These are phyloP conservation scores for Xylaria sp. DNA, from an alignment of 2,329 filamentous ascomycete genomes.

Conservation along the genomic window DNA sequence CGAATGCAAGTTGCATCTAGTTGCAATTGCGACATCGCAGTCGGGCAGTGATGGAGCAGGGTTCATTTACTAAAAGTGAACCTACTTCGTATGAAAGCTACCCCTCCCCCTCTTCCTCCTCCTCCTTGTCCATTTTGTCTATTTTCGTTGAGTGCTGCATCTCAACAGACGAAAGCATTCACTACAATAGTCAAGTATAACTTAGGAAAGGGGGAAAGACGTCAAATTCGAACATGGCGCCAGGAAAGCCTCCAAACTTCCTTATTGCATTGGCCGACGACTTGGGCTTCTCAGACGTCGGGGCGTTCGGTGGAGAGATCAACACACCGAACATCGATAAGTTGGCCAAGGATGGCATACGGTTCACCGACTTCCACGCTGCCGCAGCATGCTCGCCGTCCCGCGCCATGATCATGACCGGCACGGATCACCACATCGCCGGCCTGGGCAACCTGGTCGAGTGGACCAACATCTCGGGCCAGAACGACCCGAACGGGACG, in stretches of 20 bases:
- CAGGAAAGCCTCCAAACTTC: slow-evolving; percentile 56
- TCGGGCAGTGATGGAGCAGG: slow-evolving; percentile 23
- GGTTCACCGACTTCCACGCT: slow-evolving; percentile 67
- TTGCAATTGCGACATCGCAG: slow-evolving; percentile 26
- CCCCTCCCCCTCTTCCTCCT: background rate
- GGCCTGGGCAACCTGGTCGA: slow-evolving; percentile 62
- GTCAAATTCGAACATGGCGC: slow-evolving; percentile 19
- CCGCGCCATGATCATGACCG: slow-evolving; percentile 67
- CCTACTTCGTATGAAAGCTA: background rate
- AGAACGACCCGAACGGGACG: slow-evolving; percentile 37
- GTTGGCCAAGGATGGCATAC: slow-evolving; percentile 52
- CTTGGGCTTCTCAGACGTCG: slow-evolving; percentile 62
- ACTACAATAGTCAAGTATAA: background rate
- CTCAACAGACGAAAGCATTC: background rate
- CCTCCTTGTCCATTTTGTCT: background rate
- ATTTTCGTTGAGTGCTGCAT: background rate
- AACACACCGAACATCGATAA: slow-evolving; percentile 61
- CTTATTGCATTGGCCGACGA: slow-evolving; percentile 62
- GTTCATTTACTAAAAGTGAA: background rate
- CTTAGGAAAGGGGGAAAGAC: background rate
- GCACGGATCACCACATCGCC: slow-evolving; percentile 63
- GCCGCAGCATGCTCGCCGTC: slow-evolving; percentile 68
- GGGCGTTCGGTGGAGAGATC: slow-evolving; percentile 63
- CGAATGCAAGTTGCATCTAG: background rate
- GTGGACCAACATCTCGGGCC: slow-evolving; percentile 45